Evolutionary conservation across 352 stramenopile species (phyloP), one percentile per base, ranked within the genome.

Genomic region (Phytopythium delawarense): DNA sequence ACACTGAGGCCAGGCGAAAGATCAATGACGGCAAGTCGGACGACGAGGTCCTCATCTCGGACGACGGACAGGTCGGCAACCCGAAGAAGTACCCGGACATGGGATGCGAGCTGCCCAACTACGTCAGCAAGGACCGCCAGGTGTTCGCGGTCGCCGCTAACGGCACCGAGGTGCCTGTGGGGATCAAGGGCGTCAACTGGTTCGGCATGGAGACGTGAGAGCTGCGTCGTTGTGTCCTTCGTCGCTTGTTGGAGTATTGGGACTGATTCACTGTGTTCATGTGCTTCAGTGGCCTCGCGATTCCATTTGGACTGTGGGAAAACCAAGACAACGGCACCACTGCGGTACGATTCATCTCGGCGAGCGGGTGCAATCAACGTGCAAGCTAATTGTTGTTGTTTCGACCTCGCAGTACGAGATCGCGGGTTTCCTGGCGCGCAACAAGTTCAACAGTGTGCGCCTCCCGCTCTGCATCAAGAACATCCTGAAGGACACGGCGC

Each of bases 361-460:
- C 2, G 56, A 23, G 21, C n/a, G 7, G 20, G 21, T 49, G 18
- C 7, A 25, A 25, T n/a, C 45, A 8, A 20, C 21, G 21, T 1
- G 7, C 21, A 18, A 20, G 15, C 32, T 30, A 7, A 42, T 13
- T 12, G 42, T 15, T 57, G 15, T 7, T 59, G 28, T 42, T 30
- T 54, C 13, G 11, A n/a, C 42, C 16, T 12, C 18, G 18, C 42
- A 78, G 63, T 91, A 91, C 56, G 74, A 91, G 34, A 60, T 91
- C 13, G 78, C 82, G 0, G 73, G 68, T 6, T 91, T 89, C 62
- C 48, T 91, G 42, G 58, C 76, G 8, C 67, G 70, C 9, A 91
- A 91, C 75, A 91, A 89, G 46, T 91, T 86, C 72, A 89, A 91
- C 53, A 80, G 67, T 7, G 79, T 89, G 23, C 79, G 81, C 34